Percentiles rank a stretch among this genome's conserved stretches.
These are phyloP conservation scores for Polyporus tsugae DNA, from an alignment of 1,284 basidiomycete species.

Conservation along the genomic window DNA sequence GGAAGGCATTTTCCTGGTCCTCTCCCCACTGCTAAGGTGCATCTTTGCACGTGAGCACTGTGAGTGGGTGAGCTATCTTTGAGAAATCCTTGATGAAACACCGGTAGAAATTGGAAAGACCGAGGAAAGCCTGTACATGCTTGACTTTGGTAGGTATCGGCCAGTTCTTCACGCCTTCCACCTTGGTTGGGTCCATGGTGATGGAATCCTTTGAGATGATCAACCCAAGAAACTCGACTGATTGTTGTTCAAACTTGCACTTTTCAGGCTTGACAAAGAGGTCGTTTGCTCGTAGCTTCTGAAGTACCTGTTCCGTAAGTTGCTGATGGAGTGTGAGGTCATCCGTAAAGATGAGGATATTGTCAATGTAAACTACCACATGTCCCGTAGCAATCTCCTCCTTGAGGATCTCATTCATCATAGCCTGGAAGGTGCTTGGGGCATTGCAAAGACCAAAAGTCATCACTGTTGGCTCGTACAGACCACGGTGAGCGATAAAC, in stretches of 20 bases:
- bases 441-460: constrained; percentile 43
- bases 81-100: constrained; percentile 45
- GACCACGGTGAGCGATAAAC: constrained; percentile 23
- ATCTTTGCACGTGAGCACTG: constrained; percentile 22
- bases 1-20: constrained; percentile 38
- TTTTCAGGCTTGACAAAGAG: constrained; percentile 46
- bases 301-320: constrained; percentile 40
- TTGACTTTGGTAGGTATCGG: constrained; percentile 28
- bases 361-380: constrained; percentile 18
- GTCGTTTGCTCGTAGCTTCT: constrained; percentile 37
- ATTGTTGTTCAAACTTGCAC: constrained; percentile 42
- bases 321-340: constrained; percentile 17
- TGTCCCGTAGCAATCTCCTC: constrained; percentile 14
- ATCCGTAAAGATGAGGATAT: constrained; percentile 19
- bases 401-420: constrained; percentile 17
- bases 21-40: constrained; percentile 32
- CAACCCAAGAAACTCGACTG: constrained; percentile 35
- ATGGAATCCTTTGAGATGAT: constrained; percentile 1
- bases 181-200: constrained; percentile 21
- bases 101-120: constrained; percentile 28
- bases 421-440: constrained; percentile 38
- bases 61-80: constrained; percentile 38
- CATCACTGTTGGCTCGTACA: constrained; percentile 42
- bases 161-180: constrained; percentile 14
- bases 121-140: constrained; percentile 25